Conservation (phyloP, 2,329 filamentous ascomycete species). For the Drechslerella dactyloides region DNA sequence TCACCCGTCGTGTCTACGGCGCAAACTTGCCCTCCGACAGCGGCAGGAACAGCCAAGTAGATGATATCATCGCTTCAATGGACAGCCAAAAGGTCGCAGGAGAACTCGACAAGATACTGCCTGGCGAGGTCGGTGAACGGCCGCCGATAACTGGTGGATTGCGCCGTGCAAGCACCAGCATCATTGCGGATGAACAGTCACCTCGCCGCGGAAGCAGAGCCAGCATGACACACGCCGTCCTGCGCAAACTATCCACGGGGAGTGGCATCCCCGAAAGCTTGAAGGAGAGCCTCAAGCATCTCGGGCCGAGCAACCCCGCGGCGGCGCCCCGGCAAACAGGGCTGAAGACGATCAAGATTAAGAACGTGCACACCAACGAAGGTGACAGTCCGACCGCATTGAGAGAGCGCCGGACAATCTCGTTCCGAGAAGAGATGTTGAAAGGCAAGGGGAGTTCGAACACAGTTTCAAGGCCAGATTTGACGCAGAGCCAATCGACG, state of each 20-base stretch:
- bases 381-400: constrained; percentile 10
- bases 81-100: constrained; percentile 53
- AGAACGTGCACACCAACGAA: constrained; percentile 59
- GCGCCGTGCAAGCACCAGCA: constrained; percentile 55
- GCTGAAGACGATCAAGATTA: constrained; percentile 71
- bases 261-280: constrained; percentile 62
- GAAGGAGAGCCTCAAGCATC: constrained; percentile 68
- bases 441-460: constrained; percentile 4
- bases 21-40: constrained; percentile 51
- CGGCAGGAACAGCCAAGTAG: constrained; percentile 57
- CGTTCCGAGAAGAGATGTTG: constrained; percentile 18
- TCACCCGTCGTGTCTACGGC: constrained; percentile 55
- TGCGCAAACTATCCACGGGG: constrained; percentile 50
- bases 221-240: constrained; percentile 52
- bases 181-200: constrained; percentile 61
- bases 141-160: neutral
- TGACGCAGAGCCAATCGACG: constrained; percentile 1
- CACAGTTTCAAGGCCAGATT: neutral
- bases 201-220: constrained; percentile 47
- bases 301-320: constrained; percentile 72
- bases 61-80: constrained; percentile 59
- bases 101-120: constrained; percentile 34
- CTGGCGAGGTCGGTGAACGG: neutral
- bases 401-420: constrained; percentile 28
- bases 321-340: constrained; percentile 69